Base-by-base conservation (phyloP, 208 protist species). In the Trypanosoma melophagium region DNA sequence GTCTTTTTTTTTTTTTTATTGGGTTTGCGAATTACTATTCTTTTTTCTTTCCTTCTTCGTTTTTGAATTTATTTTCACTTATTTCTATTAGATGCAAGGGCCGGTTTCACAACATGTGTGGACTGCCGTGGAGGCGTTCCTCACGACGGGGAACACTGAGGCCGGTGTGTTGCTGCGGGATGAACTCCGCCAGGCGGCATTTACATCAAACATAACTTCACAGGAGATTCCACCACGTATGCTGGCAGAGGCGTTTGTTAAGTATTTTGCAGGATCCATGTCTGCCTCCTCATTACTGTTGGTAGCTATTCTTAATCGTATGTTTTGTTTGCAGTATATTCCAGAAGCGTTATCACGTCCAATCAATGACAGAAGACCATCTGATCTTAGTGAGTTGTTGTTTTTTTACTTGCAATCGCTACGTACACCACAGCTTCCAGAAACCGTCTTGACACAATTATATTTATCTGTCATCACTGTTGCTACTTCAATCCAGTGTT, bases 221-320 rank as follows among this genome's bases (percentile, higher is more conserved):
- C 31, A 16, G 7, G 50, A 44, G 35, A 13, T 42, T 21, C 47
- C 56, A 40, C 61, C 54, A 7, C 61, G 25, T 16, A 24, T 75
- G 12, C 31, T 75, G 1, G 12, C 52, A 3, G 45, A 75, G 7
- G 61, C 61, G 3, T 7, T 60, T 16, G 42, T 47, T 7, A 50
- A 25, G 13, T 51, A 50, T 45, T 42, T 24, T 24, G 13, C 25
- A 42, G 38, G 57, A 35, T 12, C 13, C 28, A n/a, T 67, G 14
- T 67, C 72, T 2, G 17, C 56, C 19, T 44, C 72, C 0, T 14
- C 42, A 3, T 17, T 82, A 16, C 63, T 82, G 16, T 80, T 89
- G 44, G 74, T 87, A 12, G 52, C 77, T 13, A 77, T 89, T 41
- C 56, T 92, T 1, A 94, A 92, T 55, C 79, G 84, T 35, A 55